Evolutionary conservation across 495 filamentous ascomycete genomes (phyloP).

Genomic region (Penicillium maclennaniae): DNA sequence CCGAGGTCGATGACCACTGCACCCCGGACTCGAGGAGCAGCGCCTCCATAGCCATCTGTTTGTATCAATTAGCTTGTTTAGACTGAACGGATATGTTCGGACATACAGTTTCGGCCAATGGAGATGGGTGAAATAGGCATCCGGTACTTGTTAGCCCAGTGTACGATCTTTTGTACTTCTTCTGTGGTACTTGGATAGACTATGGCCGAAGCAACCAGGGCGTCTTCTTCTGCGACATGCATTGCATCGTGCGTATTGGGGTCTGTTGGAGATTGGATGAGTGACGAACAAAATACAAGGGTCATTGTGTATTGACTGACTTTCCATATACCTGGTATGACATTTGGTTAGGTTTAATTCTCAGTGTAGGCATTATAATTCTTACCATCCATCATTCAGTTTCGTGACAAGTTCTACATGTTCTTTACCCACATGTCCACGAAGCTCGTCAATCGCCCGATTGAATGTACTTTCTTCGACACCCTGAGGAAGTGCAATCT

Average conservation of each 20-base stretch:
- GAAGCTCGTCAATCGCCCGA: constrained; percentile 4
- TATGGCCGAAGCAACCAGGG: constrained; percentile 8
- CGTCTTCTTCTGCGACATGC: constrained; percentile 6
- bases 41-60: constrained; percentile 9
- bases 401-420: constrained; percentile 13
- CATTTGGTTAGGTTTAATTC: neutral
- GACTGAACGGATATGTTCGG: neutral
- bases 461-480: constrained; percentile 2
- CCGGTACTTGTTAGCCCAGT: constrained; percentile 12
- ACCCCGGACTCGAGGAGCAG: constrained; percentile 10
- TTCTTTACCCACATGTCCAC: constrained; percentile 1
- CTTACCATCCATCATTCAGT: constrained; percentile 13
- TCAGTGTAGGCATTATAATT: neutral
- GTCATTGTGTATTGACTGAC: neutral
- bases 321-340: constrained; percentile 11
- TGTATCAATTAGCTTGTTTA: neutral
- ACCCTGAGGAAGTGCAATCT: constrained; percentile 9
- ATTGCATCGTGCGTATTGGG: constrained; percentile 17
- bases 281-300: neutral
- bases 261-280: neutral
- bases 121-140: constrained; percentile 15
- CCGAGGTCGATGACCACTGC: constrained; percentile 9
- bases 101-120: constrained; percentile 15
- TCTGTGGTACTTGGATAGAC: constrained; percentile 12
- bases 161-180: constrained; percentile 10